A percentile compares a stretch with the other conserved stretches of the same genome.
phyloP scores from a whole-genome alignment of 306 rosid species.

The Astragalus glycyphyllos region DNA sequence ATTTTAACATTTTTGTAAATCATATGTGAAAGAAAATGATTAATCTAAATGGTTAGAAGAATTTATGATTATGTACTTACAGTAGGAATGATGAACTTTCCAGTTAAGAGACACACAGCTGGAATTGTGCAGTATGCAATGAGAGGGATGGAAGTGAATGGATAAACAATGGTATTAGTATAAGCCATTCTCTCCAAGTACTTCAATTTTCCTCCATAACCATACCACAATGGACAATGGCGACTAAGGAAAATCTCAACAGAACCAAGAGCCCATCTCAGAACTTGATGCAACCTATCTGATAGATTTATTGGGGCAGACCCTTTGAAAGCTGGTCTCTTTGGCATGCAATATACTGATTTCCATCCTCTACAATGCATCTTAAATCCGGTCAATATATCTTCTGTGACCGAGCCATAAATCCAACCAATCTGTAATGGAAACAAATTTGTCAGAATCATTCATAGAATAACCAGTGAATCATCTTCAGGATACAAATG shows the following conservation, averaged over 20 bases:
- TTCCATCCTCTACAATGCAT: constrained; percentile 68
- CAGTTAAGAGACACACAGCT: constrained; percentile 58
- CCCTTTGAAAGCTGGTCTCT: constrained; percentile 56
- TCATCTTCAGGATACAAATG: neutral
- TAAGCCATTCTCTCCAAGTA: constrained; percentile 55
- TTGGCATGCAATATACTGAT: constrained; percentile 62
- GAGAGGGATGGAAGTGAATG: constrained; percentile 60
- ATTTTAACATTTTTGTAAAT: neutral
- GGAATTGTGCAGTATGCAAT: constrained; percentile 60
- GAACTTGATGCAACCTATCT: constrained; percentile 62
- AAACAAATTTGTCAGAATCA: constrained; percentile 34
- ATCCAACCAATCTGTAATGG: constrained; percentile 58
- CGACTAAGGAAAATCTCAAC: constrained; percentile 59
- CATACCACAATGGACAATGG: constrained; percentile 66
- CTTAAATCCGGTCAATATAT: constrained; percentile 61
- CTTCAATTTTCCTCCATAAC: constrained; percentile 56
- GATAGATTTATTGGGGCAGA: constrained; percentile 62
- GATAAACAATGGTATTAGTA: constrained; percentile 58
- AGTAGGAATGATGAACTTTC: constrained; percentile 61
- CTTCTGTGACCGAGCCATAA: constrained; percentile 58
- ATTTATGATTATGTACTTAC: constrained; percentile 39
- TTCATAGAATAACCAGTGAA: neutral
- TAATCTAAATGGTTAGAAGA: constrained; percentile 12
- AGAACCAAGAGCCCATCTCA: constrained; percentile 63
- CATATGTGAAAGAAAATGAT: neutral